Percentiles rank a stretch among this genome's conserved stretches.
These are phyloP conservation scores for Dendrobium officinale DNA, from an alignment of 106 monocot species.

Conservation along the genomic window DNA sequence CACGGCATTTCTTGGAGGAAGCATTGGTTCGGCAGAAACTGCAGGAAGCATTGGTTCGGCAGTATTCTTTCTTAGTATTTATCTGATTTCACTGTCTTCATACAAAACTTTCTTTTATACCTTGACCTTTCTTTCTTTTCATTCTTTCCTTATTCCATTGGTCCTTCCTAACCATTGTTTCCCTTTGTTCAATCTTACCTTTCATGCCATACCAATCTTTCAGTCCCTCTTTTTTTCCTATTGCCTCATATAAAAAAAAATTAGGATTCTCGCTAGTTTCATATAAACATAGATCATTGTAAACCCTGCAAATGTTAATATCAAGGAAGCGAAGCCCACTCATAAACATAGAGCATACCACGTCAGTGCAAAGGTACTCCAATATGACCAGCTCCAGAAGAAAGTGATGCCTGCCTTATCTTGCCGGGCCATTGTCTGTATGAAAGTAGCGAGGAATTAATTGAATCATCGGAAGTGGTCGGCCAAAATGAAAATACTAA, in stretches of 20 bases:
- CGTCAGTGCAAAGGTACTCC: constrained; percentile 94
- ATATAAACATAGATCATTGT: neutral
- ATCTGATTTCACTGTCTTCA: no score
- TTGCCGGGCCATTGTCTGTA: constrained; percentile 59
- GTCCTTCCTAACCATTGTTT: neutral
- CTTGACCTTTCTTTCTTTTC: neutral
- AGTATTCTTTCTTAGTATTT: no score
- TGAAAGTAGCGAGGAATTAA: neutral
- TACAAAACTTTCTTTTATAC: neutral
- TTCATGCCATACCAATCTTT: neutral
- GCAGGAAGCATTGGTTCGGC: no score
- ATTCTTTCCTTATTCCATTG: neutral
- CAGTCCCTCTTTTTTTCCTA: neutral
- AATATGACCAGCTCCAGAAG: constrained; percentile 99
- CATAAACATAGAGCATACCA: constrained; percentile 43
- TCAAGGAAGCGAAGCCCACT: neutral
- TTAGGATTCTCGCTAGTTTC: neutral
- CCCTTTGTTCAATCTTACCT: neutral
- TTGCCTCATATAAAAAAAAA: neutral
- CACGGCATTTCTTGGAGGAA: no score
- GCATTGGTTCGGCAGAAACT: no score
- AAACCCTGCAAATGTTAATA: neutral
- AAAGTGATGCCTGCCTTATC: constrained; percentile 83
- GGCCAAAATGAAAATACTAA: neutral
- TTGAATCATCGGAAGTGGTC: neutral